Evolutionary conservation across 495 filamentous ascomycete genomes (phyloP), one percentile per base, ranked within the genome.

Genomic region (Penicillium egyptiacum): DNA sequence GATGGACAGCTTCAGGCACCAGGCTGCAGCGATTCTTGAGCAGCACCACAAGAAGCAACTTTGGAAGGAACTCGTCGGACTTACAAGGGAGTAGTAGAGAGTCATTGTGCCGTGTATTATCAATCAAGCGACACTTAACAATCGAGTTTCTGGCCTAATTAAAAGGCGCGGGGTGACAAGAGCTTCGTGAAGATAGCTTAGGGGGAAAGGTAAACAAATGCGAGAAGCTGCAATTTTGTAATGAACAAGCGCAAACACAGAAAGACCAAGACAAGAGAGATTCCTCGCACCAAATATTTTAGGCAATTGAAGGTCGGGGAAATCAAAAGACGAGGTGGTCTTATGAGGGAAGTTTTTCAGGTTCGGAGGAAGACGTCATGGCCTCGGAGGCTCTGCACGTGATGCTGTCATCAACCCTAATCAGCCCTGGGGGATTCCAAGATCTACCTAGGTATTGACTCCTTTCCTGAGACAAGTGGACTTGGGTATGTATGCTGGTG

Each of bases 61-160:
- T 33, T 11, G 55, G 12, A 30, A 51, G 16, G 19, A 23, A 7
- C n/a, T 23, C 9, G 10, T 42, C 14, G 50, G 45, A 84, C 91
- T 70, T 89, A 97, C 94, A 54, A 98, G 84, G 65, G 84, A 92
- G 83, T 96, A 98, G 81, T 98, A 98, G 72, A 98, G 92, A 75
- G 95, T 98, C 94, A 98, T 98, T 57, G 73, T 87, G 83, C 62
- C 68, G 63, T 62, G 19, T 37, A 20, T 49, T 53, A 55, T 53
- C 14, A 33, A 25, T 31, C 37, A 17, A 57, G 37, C 25, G 28
- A 60, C 16, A 52, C 37, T 51, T 48, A 22, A 54, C n/a, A 52
- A 41, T 62, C 19, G 30, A 50, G 51, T 48, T 53, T 59, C 56
- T 47, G 47, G 58, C 46, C 30, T 57, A 55, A 40, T 55, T 46